Conservation (phyloP, 2,329 filamentous ascomycete genomes). For the Fusarium nodosum region DNA sequence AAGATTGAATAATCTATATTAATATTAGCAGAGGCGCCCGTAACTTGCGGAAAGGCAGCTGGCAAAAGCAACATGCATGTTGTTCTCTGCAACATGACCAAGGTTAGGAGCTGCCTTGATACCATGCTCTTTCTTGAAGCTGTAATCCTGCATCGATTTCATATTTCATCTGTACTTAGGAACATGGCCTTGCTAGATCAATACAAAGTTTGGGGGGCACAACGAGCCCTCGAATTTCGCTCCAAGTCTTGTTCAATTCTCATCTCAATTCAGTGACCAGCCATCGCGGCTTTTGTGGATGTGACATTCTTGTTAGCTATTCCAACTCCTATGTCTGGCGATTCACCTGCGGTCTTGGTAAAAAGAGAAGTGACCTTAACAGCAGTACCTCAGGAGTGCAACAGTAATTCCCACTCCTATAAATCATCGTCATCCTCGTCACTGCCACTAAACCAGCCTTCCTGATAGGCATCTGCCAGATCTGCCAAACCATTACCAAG, state of each 20-base stretch:
- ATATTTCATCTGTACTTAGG: constrained; percentile 50
- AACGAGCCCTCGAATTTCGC: constrained; percentile 21
- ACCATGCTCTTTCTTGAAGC: constrained; percentile 4
- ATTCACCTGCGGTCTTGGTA: too few species aligned
- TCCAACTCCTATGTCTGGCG: constrained; percentile 22
- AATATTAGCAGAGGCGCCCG: constrained; percentile 37
- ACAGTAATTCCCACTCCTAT: constrained; percentile 24
- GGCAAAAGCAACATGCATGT: constrained; percentile 8
- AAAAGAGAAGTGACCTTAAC: too few species aligned
- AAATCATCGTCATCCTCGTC: constrained; percentile 76
- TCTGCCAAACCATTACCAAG: constrained; percentile 85
- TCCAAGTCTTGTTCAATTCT: not conserved
- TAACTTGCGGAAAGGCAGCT: constrained; percentile 18
- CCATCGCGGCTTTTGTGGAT: not conserved
- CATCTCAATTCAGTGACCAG: not conserved
- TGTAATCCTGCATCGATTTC: constrained; percentile 28
- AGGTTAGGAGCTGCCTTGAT: constrained; percentile 15
- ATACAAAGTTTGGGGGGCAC: constrained; percentile 47
- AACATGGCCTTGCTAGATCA: constrained; percentile 50
- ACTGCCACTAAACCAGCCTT: constrained; percentile 85
- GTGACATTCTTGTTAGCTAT: not conserved
- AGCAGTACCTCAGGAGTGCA: too few species aligned
- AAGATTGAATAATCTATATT: constrained; percentile 45
- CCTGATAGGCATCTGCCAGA: constrained; percentile 88
- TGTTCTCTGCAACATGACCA: constrained; percentile 9